Percentiles rank a stretch among this genome's conserved stretches.
Evolutionary conservation across 2,329 filamentous ascomycete genomes (phyloP).

Genomic region (Bertia moriformis): DNA sequence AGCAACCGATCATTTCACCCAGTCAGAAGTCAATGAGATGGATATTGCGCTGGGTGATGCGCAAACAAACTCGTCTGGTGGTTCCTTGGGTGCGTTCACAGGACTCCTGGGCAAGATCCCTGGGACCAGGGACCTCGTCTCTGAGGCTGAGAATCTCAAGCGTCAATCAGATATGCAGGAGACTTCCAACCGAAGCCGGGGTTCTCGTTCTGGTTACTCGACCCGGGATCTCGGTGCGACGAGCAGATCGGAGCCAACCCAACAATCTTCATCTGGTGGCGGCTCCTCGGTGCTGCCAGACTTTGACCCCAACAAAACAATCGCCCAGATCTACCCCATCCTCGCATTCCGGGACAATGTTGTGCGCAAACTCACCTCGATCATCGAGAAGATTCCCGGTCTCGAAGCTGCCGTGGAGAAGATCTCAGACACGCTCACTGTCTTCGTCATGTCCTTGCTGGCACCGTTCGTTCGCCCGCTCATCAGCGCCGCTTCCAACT

Average conservation of each 20-base stretch:
- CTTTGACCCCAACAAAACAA: conserved; percentile 67
- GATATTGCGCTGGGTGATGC: conserved; percentile 61
- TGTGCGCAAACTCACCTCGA: conserved; percentile 69
- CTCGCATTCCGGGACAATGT: conserved; percentile 88
- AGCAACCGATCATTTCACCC: conserved; percentile 70
- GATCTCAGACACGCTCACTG: conserved; percentile 80
- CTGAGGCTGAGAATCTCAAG: conserved; percentile 50
- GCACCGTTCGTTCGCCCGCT: conserved; percentile 86
- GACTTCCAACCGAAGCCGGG: conserved; percentile 22
- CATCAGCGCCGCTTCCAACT: conserved; percentile 72
- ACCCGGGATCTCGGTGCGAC: neutral
- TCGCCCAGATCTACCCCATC: conserved; percentile 82
- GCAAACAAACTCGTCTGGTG: conserved; percentile 20
- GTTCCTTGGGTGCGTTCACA: conserved; percentile 43
- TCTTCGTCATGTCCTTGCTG: conserved; percentile 80
- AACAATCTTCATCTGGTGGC: neutral
- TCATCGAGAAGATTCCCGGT: conserved; percentile 83
- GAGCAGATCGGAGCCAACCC: neutral
- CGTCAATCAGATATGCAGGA: conserved; percentile 48
- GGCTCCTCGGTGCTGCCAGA: conserved; percentile 9
- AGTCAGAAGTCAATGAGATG: conserved; percentile 72
- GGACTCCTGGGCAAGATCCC: conserved; percentile 65
- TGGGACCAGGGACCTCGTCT: conserved; percentile 47
- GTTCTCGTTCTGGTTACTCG: neutral
- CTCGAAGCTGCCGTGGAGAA: conserved; percentile 82